These are phyloP conservation scores for Acacia concinna DNA, from an alignment of 331 rosid genomes.

Conservation along the genomic window DNA sequence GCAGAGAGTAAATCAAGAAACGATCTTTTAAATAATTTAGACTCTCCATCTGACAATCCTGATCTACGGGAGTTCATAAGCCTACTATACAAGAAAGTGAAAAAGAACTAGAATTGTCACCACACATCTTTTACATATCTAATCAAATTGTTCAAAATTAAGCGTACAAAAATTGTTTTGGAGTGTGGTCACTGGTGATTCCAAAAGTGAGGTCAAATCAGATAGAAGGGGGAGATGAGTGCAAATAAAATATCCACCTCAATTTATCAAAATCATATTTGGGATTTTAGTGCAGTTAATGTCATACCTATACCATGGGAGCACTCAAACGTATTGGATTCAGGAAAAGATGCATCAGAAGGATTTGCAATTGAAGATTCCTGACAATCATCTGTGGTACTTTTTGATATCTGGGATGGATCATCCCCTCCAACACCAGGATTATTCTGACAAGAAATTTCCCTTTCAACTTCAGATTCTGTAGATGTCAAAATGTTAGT, in stretches of 20 bases:
- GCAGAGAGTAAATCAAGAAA: background rate
- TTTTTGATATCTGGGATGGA: slow-evolving; percentile 39
- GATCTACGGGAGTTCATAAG: background rate
- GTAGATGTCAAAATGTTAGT: slow-evolving; percentile 36
- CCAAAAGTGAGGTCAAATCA: background rate
- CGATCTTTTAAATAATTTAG: background rate
- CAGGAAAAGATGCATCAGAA: slow-evolving; percentile 42
- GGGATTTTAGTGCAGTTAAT: background rate
- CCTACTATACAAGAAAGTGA: background rate
- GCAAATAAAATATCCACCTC: background rate
- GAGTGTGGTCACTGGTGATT: background rate
- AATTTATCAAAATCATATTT: slow-evolving; percentile 9
- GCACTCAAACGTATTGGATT: slow-evolving; percentile 39
- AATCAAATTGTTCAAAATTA: slow-evolving; percentile 17
- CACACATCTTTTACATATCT: background rate
- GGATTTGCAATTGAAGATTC: slow-evolving; percentile 41
- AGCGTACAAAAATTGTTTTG: background rate
- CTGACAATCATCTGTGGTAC: slow-evolving; percentile 35
- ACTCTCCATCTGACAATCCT: background rate
- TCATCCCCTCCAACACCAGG: slow-evolving; percentile 47
- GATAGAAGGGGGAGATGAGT: background rate
- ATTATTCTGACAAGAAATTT: slow-evolving; percentile 32
- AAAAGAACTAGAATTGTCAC: background rate
- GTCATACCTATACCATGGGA: slow-evolving; percentile 60
- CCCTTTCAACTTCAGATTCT: slow-evolving; percentile 52